Evolutionary conservation across 805 yeast genomes (phyloP), one percentile per base, ranked within the genome.

Genomic region (Nakazawaea wickerhamii): DNA sequence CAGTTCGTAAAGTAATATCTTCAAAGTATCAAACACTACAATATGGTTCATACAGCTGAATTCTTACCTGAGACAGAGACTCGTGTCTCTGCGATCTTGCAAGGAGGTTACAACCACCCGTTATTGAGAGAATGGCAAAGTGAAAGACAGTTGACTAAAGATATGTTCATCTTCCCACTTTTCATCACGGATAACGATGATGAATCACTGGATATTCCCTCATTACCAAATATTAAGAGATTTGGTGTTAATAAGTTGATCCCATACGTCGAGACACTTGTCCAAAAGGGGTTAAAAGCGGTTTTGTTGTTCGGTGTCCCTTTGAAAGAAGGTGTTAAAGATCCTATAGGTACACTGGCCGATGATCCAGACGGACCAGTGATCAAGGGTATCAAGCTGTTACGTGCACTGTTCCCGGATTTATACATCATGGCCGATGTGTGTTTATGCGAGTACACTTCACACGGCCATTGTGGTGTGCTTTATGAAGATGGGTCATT

Each of bases 281-380:
- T 91, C 9, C 71, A 66, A 4, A 90, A 90, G 57, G 99, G 99
- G 1, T 70, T 93, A 36, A 71, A 75, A 48, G 73, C 96, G 0
- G 98, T 93, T 9, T 83, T 93, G 44, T 66, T 93, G 45, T 93
- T 93, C 62, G 99, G 99, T 33, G 96, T 93, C 6, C 91, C 95
- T 14, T 59, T 86, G 52, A 77, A 77, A 43, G 80, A 73, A 1
- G 88, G 84, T 6, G 75, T 65, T 38, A 93, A 93, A 55, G 99
- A 93, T 60, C 70, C 75, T 5, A 70, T 68, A 26, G 99, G 96
- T 7, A 77, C 95, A 2, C 76, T 88, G 36, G 99, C 99, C 2
- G 98, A 93, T 61, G 96, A 89, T 61, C 96, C 96, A 30, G 75
- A 86, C 26, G 97, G 98, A 0, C 98, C 99, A 2, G 98, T 93